Evolutionary conservation across 2,329 filamentous ascomycete genomes (phyloP).

Genomic region (Aspergillus nomiae): DNA sequence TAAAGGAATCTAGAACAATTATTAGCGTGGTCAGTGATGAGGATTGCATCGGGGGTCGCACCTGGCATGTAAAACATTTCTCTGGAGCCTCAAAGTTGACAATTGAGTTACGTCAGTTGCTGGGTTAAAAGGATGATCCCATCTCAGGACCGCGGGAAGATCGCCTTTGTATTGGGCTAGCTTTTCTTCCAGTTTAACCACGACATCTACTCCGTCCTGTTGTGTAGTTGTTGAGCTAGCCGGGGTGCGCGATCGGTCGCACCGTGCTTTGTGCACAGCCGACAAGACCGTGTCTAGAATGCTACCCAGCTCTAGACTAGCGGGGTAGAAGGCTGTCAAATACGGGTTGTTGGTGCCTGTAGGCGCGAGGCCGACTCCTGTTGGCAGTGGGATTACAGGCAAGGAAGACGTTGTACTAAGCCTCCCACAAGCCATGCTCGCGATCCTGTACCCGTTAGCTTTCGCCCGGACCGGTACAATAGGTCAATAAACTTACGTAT

Average conservation of each 20-base stretch:
- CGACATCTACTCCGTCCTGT: constrained; percentile 25
- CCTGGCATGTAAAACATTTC: constrained; percentile 34
- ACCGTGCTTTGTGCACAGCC: constrained; percentile 37
- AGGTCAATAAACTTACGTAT: constrained; percentile 30
- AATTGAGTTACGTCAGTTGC: neutral
- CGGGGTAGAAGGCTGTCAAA: constrained; percentile 30
- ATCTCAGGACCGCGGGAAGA: constrained; percentile 28
- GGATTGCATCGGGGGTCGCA: constrained; percentile 7
- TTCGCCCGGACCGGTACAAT: neutral
- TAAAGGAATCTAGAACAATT: constrained; percentile 30
- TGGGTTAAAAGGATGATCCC: constrained; percentile 14
- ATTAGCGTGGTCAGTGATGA: neutral
- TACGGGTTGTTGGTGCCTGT: constrained; percentile 16
- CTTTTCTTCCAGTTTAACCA: constrained; percentile 32
- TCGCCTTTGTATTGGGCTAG: constrained; percentile 26
- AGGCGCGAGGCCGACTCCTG: constrained; percentile 7
- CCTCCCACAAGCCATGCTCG: constrained; percentile 43
- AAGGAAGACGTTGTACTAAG: constrained; percentile 38
- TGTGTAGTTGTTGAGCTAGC: constrained; percentile 10
- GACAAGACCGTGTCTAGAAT: constrained; percentile 39
- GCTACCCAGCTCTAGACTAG: constrained; percentile 29
- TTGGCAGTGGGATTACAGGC: constrained; percentile 26
- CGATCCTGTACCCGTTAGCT: constrained; percentile 25
- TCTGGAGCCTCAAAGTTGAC: constrained; percentile 26
- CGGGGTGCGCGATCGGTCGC: constrained; percentile 17